Percentiles rank a stretch among this genome's conserved stretches.
These are phyloP conservation scores for Pythium pyrilobum DNA, from an alignment of 352 stramenopile genomes.

Conservation along the genomic window DNA sequence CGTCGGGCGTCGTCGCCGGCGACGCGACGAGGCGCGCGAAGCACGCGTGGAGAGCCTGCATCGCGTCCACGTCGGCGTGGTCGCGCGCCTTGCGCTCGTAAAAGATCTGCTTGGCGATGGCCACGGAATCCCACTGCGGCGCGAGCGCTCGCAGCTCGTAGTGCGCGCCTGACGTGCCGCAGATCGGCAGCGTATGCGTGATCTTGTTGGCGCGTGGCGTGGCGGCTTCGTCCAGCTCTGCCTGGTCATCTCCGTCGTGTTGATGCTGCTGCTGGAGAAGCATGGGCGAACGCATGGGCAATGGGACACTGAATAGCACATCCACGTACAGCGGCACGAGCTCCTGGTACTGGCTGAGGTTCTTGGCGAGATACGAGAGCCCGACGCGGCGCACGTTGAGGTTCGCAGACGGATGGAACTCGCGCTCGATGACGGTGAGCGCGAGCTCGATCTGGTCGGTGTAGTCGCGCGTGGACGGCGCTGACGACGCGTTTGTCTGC, in stretches of 20 bases:
- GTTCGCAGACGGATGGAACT: conserved; percentile 51
- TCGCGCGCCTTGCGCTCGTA: conserved; percentile 47
- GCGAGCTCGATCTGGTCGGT: conserved; percentile 68
- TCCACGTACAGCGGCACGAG: conserved; percentile 74
- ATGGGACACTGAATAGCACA: conserved; percentile 59
- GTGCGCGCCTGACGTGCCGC: conserved; percentile 40
- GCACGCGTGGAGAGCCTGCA: conserved; percentile 51
- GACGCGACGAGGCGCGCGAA: conserved; percentile 36
- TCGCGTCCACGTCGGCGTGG: conserved; percentile 27
- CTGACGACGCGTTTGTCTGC: neutral
- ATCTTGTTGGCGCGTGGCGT: neutral
- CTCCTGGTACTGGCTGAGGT: conserved; percentile 60
- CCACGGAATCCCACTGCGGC: conserved; percentile 51
- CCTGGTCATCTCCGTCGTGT: conserved; percentile 1
- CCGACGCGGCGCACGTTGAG: conserved; percentile 62
- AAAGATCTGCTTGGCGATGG: conserved; percentile 70
- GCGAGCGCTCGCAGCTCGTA: conserved; percentile 47
- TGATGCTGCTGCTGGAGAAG: conserved; percentile 10
- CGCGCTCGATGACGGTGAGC: conserved; percentile 65
- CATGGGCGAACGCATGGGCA: conserved; percentile 33
- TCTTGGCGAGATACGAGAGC: conserved; percentile 49
- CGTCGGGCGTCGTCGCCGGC: conserved; percentile 8
- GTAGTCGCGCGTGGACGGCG: conserved; percentile 25
- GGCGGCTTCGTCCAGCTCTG: neutral
- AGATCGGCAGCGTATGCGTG: conserved; percentile 34